Percentiles rank a stretch among this genome's conserved stretches.
phyloP scores from a whole-genome alignment of 768 basidiomycete genomes.

The Candolleomyces aberdarensis region DNA sequence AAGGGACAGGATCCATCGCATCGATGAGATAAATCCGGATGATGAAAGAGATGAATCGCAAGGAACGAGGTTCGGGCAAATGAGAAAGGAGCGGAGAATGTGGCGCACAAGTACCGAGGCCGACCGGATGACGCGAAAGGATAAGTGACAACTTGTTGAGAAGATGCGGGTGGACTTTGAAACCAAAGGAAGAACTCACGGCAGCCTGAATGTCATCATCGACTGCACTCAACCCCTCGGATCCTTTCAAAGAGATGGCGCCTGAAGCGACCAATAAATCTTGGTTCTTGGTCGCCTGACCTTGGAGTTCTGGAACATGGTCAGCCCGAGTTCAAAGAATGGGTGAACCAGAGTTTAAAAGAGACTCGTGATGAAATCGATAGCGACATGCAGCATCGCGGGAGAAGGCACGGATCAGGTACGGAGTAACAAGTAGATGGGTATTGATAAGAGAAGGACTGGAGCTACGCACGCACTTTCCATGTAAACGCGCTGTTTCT shows the following conservation, averaged over 20 bases:
- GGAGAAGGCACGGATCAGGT: conserved; percentile 14
- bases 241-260: conserved; percentile 74
- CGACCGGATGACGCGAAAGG: neutral
- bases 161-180: conserved; percentile 12
- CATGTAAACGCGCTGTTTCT: conserved; percentile 98
- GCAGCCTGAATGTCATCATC: conserved; percentile 90
- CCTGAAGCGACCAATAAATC: conserved; percentile 91
- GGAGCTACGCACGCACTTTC: conserved; percentile 64
- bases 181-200: conserved; percentile 44
- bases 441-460: conserved; percentile 22
- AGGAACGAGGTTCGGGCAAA: conserved; percentile 2
- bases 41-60: conserved; percentile 1
- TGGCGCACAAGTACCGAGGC: conserved; percentile 5
- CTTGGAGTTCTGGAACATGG: conserved; percentile 72
- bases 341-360: conserved; percentile 9
- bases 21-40: conserved; percentile 5
- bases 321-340: conserved; percentile 2
- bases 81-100: conserved; percentile 3
- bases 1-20: conserved; percentile 7
- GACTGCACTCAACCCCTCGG: conserved; percentile 78
- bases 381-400: conserved; percentile 12
- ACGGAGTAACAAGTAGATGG: conserved; percentile 9
- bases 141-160: conserved; percentile 1
- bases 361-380: conserved; percentile 16
- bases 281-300: conserved; percentile 97